Evolutionary conservation across 192 early-diverging fungal species (phyloP), one percentile per base, ranked within the genome.

Genomic region (Geosiphon pyriformis): DNA sequence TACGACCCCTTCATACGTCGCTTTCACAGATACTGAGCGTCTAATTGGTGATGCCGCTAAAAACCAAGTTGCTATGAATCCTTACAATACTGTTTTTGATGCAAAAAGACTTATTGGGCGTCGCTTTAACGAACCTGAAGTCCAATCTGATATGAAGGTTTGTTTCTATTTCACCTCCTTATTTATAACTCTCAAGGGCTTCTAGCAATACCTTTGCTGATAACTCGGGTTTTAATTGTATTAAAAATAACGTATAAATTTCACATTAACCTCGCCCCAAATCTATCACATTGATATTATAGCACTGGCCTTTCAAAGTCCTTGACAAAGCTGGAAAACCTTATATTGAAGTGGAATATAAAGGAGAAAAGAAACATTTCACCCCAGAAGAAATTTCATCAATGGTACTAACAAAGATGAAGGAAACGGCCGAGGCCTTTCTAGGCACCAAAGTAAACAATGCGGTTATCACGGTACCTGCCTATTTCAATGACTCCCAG

Each of bases 51-150:
- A 98, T 80, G 92, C 96, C 68, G 94, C 96, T 74, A 98, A 96
- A 89, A 98, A 96, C 84, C 93, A 95, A 87, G 91, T 91, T 69
- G 93, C 94, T 70, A 94, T 94, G 92, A 96, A 96, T 88, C 94
- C 96, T 64, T 77, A 88, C 83, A 96, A 96, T 87, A 98, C 96
- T 69, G 93, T 98, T 65, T 98, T 95, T 70, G 94, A 95, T 83
- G 94, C 96, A 66, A 98, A 98, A 87, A 93, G 96, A 84, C 85
- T 96, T 30, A 98, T 98, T 74, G 96, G 96, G 77, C 96, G 94
- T 73, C 85, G 88, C 51, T 96, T 94, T 78, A 83, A 78, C 49
- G 94, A 95, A 76, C 66, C 79, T 68, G 96, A 95, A 79, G 96
- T 98, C 58, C 93, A 98, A 85, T 86, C 89, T 61, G 96, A 98